Evolutionary conservation across 148 eudicot species (phyloP).

Genomic region (Chenopodium album): DNA sequence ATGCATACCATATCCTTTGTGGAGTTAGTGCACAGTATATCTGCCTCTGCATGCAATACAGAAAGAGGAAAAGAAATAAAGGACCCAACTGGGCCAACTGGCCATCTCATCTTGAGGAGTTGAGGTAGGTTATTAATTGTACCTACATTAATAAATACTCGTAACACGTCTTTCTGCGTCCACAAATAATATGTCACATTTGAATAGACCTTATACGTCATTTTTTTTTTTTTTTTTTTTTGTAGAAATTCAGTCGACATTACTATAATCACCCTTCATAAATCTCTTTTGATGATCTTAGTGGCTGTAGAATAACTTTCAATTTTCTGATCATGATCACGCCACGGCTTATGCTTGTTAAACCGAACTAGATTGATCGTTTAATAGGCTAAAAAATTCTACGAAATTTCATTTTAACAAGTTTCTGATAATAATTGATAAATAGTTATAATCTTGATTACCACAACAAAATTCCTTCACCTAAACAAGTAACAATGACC

Average conservation of each 20-base stretch:
- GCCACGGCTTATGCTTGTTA: slow-evolving; percentile 22
- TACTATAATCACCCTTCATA: neutral
- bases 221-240: too few relatives aligned
- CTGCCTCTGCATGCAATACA: neutral
- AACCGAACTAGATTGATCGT: neutral
- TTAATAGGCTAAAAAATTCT: neutral
- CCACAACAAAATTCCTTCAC: neutral
- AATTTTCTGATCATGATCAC: neutral
- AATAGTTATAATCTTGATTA: neutral
- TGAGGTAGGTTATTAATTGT: neutral
- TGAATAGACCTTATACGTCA: too few relatives aligned
- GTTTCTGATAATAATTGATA: neutral
- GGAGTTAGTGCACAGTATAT: neutral
- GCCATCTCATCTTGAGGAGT: too few relatives aligned
- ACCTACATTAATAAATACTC: neutral
- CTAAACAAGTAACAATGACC: slow-evolving; percentile 20
- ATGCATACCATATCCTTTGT: neutral
- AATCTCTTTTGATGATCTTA: neutral
- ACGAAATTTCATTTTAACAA: neutral
- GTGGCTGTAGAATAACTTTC: slow-evolving; percentile 14
- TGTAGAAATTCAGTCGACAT: neutral
- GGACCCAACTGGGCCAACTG: neutral
- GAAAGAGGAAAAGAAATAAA: neutral
- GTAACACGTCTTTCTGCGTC: neutral
- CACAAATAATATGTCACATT: neutral